Base-by-base conservation (phyloP, 2,329 filamentous ascomycete genomes). In the Chlorencoelia australis region DNA sequence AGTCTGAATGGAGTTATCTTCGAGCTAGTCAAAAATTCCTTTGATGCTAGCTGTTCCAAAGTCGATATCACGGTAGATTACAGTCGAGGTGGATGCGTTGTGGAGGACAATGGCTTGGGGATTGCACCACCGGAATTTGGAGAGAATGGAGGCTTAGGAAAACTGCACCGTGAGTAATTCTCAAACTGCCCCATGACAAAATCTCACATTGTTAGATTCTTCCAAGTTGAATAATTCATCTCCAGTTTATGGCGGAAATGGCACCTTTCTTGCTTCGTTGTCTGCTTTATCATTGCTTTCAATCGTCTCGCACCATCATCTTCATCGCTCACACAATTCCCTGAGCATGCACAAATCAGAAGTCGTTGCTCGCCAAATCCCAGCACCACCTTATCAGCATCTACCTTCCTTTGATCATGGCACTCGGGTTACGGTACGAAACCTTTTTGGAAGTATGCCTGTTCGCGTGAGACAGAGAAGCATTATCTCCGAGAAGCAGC, bases 371-470 rank as follows among this genome's bases (percentile, higher is more conserved):
- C 73, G 85, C 18, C 67, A 82, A 37, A 60, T 67, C 1, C 80
- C 82, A 5, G 72, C 75, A 4, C 64, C 68, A 8, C 58, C 66
- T 6, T 70, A 77, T 32, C 71, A 82, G 30, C 64, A 68, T 31
- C 50, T 84, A 5, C 49, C 66, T 7, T 62, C 60, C 22, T 70
- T 68, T 38, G 57, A 64, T 14, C 75, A 84, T 61, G 89, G 89
- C 4, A 94, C 88, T 0, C 72, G 75, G 18, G 76, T 89, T 2
- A 70, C 69, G 0, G 80, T 94, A 5, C 74, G 79, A 38, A 79
- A 94, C 55, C 64, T 95, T 1, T 96, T 95, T 59, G 87, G 88
- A 0, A 82, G 79, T 40, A 84, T 95, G 74, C 87, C 89, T 0
- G 89, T 95, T 9, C 77, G 89, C 10, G 79, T 93, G 17, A 94